Percentiles rank a stretch among this genome's conserved stretches.
Evolutionary conservation across 331 rosid genomes (phyloP).

Genomic region (Malus hybrid): DNA sequence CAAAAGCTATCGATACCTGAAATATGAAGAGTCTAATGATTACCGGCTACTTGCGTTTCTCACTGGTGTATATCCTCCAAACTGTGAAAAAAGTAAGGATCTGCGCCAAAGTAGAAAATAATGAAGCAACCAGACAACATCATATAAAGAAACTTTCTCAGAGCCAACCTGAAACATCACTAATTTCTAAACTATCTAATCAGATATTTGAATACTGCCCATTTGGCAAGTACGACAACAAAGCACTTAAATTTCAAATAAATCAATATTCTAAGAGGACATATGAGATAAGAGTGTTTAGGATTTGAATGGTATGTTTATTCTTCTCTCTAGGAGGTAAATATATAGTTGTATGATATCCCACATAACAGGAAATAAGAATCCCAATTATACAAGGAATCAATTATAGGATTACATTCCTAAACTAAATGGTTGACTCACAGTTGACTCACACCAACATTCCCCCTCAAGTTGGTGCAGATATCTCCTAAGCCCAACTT

Average conservation of each 20-base stretch:
- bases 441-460: too few relatives aligned
- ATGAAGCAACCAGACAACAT: slow-evolving; percentile 8
- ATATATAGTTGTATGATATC: too few relatives aligned
- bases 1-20: slow-evolving; percentile 45
- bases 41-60: slow-evolving; percentile 86
- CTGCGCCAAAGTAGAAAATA: slow-evolving; percentile 30
- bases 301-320: too few relatives aligned
- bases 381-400: too few relatives aligned
- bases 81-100: slow-evolving; percentile 84
- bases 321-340: too few relatives aligned
- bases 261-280: background rate
- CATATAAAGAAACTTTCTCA: background rate
- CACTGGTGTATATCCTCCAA: slow-evolving; percentile 91
- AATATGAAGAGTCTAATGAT: slow-evolving; percentile 84
- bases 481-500: too few relatives aligned
- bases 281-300: background rate
- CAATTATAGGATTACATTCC: too few relatives aligned
- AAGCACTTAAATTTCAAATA: background rate
- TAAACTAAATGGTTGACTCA: too few relatives aligned
- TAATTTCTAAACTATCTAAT: background rate
- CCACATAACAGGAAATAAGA: too few relatives aligned
- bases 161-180: background rate
- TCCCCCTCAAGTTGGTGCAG: too few relatives aligned
- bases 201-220: background rate
- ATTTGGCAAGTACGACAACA: background rate